Evolutionary conservation across 768 basidiomycete species (phyloP), one percentile per base, ranked within the genome.

Genomic region (Lentinula raphanica): DNA sequence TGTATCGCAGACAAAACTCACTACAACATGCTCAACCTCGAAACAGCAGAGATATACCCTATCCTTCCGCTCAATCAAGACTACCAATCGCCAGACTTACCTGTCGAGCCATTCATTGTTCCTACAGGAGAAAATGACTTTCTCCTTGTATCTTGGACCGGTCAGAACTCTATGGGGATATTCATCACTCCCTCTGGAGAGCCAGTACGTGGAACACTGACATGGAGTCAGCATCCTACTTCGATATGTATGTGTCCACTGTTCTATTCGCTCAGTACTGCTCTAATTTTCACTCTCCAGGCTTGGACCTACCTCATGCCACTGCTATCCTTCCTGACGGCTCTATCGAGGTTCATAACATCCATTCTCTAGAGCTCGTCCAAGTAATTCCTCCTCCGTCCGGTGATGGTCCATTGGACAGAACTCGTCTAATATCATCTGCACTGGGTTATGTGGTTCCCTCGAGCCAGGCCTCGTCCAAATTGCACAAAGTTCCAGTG

Each of bases 101-200:
- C 54, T 9, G 44, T 56, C 11, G 40, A 56, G 21, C 54, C 54
- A 15, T 56, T 64, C 63, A 23, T 66, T 67, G 46, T 63, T 67
- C 36, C 51, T 27, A 53, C 51, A 4, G 51, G 80, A 35, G 83
- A 83, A 29, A 83, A 81, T 62, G 94, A 97, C 69, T 97, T 94
- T 63, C 79, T 98, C 42, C 78, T 97, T 21, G 76, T 92, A 15
- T 90, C 90, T 2, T 94, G 88, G 82, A 94, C 87, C 1, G 95
- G 92, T 13, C 72, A 77, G 3, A 84, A 81, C 54, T 90, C 91
- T 0, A 75, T 98, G 39, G 95, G 95, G 0, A 74, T 98, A 9
- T 98, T 98, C 64, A 78, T 98, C 62, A 92, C 82, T 13, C 82
- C 85, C 0, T 81, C 84, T 2, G 94, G 93, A 0, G 94, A 96